Evolutionary conservation across 2,329 filamentous ascomycete species (phyloP).

Genomic region (Phaeosphaeria sp.): DNA sequence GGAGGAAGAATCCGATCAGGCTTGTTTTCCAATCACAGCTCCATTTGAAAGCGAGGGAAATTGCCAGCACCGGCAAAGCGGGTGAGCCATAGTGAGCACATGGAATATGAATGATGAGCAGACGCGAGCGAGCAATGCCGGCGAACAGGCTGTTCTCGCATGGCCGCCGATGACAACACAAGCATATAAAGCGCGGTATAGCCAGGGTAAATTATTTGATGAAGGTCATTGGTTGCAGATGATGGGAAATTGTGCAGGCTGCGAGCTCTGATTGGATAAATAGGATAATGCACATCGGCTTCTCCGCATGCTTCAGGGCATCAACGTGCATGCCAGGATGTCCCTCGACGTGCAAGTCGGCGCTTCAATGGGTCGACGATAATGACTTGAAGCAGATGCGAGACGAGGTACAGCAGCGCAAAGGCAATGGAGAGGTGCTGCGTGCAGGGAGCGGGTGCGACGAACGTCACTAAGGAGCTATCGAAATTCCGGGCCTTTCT

Average conservation of each 20-base stretch:
- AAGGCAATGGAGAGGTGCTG: not conserved
- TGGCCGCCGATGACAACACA: not conserved
- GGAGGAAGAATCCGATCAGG: too few species aligned
- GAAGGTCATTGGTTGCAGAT: not conserved
- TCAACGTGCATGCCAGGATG: not conserved
- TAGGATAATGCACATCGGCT: not conserved
- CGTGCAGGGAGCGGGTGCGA: not conserved
- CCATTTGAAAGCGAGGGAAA: too few species aligned
- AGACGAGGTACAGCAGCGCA: not conserved
- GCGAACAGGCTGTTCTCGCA: not conserved
- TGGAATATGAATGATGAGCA: not conserved
- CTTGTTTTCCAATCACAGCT: too few species aligned
- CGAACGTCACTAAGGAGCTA: slow-evolving; percentile 23
- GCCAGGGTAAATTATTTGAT: not conserved
- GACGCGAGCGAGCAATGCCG: not conserved
- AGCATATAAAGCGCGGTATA: not conserved
- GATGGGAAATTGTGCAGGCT: not conserved
- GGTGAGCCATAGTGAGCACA: not conserved
- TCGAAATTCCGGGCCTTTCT: slow-evolving; percentile 13
- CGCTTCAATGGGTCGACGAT: not conserved
- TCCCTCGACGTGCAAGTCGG: not conserved
- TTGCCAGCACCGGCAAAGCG: too few species aligned
- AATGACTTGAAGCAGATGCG: not conserved
- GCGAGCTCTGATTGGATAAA: not conserved
- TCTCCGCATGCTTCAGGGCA: not conserved